These are phyloP conservation scores for Verticillium albo-atrum DNA, from an alignment of 2,329 filamentous ascomycete genomes.

Conservation along the genomic window DNA sequence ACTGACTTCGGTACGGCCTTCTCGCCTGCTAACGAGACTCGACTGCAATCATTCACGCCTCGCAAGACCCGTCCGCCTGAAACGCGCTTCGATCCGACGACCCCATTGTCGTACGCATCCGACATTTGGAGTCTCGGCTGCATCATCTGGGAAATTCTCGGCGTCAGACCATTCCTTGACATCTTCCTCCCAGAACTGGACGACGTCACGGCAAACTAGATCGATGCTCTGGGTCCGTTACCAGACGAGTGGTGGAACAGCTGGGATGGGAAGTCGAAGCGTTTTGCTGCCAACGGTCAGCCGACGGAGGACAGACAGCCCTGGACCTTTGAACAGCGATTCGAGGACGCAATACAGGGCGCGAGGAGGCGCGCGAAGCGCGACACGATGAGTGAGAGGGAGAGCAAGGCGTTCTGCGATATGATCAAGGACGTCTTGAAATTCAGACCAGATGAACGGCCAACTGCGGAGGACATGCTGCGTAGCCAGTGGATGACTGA, in stretches of 20 bases:
- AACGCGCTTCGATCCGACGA: slow-evolving; percentile 19
- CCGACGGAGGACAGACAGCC: neutral
- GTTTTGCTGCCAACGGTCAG: slow-evolving; percentile 1
- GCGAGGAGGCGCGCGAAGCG: slow-evolving; percentile 9
- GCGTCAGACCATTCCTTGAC: slow-evolving; percentile 18
- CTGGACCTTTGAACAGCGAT: slow-evolving; percentile 21
- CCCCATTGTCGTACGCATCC: slow-evolving; percentile 21
- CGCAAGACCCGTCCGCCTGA: slow-evolving; percentile 21
- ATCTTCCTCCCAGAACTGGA: slow-evolving; percentile 16
- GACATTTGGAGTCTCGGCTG: slow-evolving; percentile 28
- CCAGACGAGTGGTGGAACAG: slow-evolving; percentile 6
- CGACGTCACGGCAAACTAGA: slow-evolving; percentile 21
- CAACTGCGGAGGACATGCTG: slow-evolving; percentile 9
- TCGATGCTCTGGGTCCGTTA: slow-evolving; percentile 22
- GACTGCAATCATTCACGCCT: slow-evolving; percentile 15
- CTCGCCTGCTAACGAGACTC: slow-evolving; percentile 9
- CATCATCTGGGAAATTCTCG: slow-evolving; percentile 23
- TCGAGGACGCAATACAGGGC: slow-evolving; percentile 22
- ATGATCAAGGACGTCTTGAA: slow-evolving; percentile 10
- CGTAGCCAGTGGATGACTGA: slow-evolving; percentile 12
- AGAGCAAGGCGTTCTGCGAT: slow-evolving; percentile 12
- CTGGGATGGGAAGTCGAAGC: slow-evolving; percentile 6
- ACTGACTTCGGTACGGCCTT: slow-evolving; percentile 26
- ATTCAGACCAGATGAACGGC: slow-evolving; percentile 8
- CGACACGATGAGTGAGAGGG: neutral